These are phyloP conservation scores for Pelagomonas calceolata DNA, from an alignment of 108 stramenopile genomes.

Conservation along the genomic window DNA sequence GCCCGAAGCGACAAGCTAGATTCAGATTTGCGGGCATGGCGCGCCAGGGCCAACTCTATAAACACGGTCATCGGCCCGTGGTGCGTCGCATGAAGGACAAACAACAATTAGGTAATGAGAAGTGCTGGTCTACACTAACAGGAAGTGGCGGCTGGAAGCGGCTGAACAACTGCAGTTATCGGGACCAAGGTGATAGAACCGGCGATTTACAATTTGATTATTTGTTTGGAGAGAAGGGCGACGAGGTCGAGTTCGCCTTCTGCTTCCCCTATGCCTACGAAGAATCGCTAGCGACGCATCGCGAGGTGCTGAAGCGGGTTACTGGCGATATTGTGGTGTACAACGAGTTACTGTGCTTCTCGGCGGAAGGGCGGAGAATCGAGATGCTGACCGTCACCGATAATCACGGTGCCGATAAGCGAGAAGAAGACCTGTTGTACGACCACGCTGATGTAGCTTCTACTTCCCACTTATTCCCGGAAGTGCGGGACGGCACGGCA, in stretches of 20 bases:
- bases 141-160: not conserved
- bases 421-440: not conserved
- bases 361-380: not conserved
- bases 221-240: not conserved
- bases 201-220: not conserved
- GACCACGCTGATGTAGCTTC: not conserved
- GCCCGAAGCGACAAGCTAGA: not conserved
- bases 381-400: not conserved
- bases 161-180: not conserved
- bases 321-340: not conserved
- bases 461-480: not conserved
- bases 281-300: not conserved
- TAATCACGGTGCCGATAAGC: not conserved
- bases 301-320: not conserved
- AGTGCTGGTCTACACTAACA: not conserved
- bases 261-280: not conserved
- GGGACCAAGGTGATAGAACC: not conserved
- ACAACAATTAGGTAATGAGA: not conserved
- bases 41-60: not conserved
- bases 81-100: not conserved
- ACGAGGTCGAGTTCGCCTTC: not conserved
- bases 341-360: not conserved
- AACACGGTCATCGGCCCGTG: not conserved
- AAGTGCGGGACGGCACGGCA: not conserved
- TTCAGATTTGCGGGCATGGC: not conserved